A percentile compares a stretch with the other conserved stretches of the same genome.
Evolutionary conservation across 208 protist genomes (phyloP).

Genomic region (Leishmania aethiopica): DNA sequence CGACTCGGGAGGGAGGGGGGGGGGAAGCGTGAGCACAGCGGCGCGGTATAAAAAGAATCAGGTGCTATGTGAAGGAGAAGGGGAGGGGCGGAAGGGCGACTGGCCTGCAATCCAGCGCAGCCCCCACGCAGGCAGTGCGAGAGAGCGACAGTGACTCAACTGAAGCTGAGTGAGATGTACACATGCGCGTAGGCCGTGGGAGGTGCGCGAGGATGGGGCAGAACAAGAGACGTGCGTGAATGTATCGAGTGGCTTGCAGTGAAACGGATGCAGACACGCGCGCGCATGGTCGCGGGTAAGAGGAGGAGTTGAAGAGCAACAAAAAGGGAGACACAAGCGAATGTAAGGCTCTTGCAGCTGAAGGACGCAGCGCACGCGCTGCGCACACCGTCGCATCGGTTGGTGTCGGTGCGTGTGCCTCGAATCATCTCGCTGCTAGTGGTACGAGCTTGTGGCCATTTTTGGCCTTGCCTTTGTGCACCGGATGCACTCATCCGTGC

Average conservation of each 20-base stretch:
- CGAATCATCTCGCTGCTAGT: not conserved
- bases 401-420: not conserved
- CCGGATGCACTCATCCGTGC: not conserved
- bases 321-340: not conserved
- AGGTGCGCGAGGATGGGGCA: not conserved
- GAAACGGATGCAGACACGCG: not conserved
- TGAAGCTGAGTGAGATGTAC: not conserved
- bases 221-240: not conserved
- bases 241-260: not conserved
- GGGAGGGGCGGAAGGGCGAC: not conserved
- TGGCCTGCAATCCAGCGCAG: too few species aligned
- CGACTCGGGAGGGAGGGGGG: too few species aligned
- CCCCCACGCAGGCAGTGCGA: not conserved
- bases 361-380: not conserved
- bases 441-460: not conserved
- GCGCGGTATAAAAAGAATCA: too few species aligned
- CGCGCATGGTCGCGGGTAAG: not conserved
- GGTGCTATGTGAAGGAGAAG: not conserved
- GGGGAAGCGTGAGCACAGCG: too few species aligned
- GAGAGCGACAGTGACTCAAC: not conserved
- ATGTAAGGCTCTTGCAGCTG: not conserved
- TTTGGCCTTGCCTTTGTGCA: not conserved
- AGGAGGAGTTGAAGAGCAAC: not conserved
- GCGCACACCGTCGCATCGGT: not conserved
- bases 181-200: not conserved